Evolutionary conservation across 2,329 filamentous ascomycete species (phyloP), one percentile per base, ranked within the genome.

Genomic region (Trichoderma asperellum): DNA sequence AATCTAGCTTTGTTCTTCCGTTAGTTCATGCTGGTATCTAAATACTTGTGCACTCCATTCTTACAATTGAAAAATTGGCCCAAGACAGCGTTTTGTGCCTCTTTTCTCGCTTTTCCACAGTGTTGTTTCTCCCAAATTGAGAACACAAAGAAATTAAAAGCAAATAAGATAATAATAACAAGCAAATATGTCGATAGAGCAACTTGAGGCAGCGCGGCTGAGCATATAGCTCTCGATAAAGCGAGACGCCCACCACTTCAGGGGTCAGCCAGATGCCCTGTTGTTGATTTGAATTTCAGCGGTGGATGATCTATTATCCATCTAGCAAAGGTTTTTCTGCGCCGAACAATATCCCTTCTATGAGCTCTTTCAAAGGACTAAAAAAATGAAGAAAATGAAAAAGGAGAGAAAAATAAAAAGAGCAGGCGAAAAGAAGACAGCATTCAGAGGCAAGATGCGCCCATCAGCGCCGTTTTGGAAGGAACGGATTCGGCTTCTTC

Each of bases 401-500:
- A 49, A 29, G 4, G 16, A 49, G 21, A 21, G 16, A 2, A 10
- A n/a, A 59, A 59, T 0, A 16, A 64, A 40, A 2, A 10, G 21
- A 37, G 34, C 12, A 63, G 11, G 12, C 21, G 14, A 56, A 16
- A 32, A 12, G 8, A 55, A 21, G 6, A 35, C 10, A n/a, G 40
- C 10, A 4, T 10, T n/a, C 8, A 27, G 34, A 55, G 24, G 21
- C 16, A 57, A n/a, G 18, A 1, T 7, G 37, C 24, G 43, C 60
- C 69, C 3, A 4, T 59, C 70, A 78, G 27, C 77, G 78, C 64
- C 77, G 81, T 71, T 80, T 79, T 60, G 80, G 79, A 24, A 85
- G 82, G 69, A 85, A 84, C 16, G 82, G 81, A 70, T 83, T 83
- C 2, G 79, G 78, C n/a, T 81, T 77, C 5, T 74, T 73, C 72